phyloP scores from a whole-genome alignment of 441 rosid species.

The Sinapis alba region DNA sequence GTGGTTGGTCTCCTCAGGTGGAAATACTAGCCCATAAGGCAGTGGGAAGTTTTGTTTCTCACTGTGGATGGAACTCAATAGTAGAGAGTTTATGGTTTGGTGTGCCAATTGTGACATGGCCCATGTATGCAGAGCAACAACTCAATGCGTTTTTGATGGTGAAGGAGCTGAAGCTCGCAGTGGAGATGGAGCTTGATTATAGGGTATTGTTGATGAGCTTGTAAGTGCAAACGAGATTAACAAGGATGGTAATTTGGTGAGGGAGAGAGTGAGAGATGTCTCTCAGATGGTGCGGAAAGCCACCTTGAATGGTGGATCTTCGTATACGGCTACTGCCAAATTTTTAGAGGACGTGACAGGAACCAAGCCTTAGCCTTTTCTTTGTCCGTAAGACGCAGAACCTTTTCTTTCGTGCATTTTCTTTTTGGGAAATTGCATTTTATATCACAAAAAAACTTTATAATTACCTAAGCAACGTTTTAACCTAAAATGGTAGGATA shows the following conservation, averaged over 20 bases:
- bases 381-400: not conserved
- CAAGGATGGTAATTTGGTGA: constrained; percentile 30
- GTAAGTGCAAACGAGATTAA: constrained; percentile 45
- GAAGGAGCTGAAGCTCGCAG: constrained; percentile 47
- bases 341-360: constrained; percentile 29
- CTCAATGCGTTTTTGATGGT: constrained; percentile 53
- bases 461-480: too few species aligned
- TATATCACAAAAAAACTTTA: too few species aligned
- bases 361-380: constrained; percentile 18
- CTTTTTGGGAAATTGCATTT: too few species aligned
- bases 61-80: constrained; percentile 63
- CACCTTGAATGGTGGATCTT: constrained; percentile 27
- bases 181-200: constrained; percentile 50
- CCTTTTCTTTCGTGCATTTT: not conserved
- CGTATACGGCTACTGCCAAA: constrained; percentile 14
- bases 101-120: constrained; percentile 56
- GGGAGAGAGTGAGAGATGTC: constrained; percentile 38
- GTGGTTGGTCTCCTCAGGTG: constrained; percentile 59
- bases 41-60: constrained; percentile 56
- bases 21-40: constrained; percentile 49
- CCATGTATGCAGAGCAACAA: constrained; percentile 60
- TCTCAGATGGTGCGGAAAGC: constrained; percentile 30
- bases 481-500: too few species aligned
- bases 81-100: constrained; percentile 59
- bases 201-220: constrained; percentile 25